Base-by-base conservation (phyloP, 2,329 filamentous ascomycete genomes). In the Fusarium siculi region DNA sequence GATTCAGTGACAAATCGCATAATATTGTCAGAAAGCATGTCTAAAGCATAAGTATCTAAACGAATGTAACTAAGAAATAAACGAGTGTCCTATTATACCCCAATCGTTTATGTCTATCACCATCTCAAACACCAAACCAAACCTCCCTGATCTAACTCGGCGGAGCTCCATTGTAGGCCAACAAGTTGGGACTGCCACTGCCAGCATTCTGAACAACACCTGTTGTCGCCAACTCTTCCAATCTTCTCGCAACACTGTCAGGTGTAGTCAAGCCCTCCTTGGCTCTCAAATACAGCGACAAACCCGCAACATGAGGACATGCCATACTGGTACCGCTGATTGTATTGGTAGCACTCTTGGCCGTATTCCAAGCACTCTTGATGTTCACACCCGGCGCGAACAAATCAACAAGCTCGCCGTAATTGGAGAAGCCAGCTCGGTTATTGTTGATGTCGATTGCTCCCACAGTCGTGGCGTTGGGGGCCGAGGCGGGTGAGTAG, bases 241-340 rank as follows among this genome's bases (percentile, higher is more conserved):
- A 83, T 47, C 83, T 80, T 34, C 76, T 43, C 37, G 80, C 82
- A 42, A 89, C 82, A 37, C 80, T 81, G 57, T 81, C 79, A 2
- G 88, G 85, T n/a, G 81, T 82, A 12, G 71, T 73, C 81, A 67
- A 87, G 77, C 36, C 44, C 50, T 77, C 74, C 32, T 64, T 71
- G 9, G 63, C 70, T 58, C 53, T 72, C 40, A 91, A 79, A 77
- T 91, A 91, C n/a, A 88, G 84, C 16, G 86, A 72, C n/a, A 92
- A 79, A 18, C 90, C 90, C 30, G 88, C 84, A 59, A 92, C 83
- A 76, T 91, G 89, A 1, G 90, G 90, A 7, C 85, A 82, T 5
- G 90, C 88, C 89, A 91, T 91, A 40, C 86, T 89, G 10, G 90
- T 92, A 39, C 90, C 90, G 19, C 84, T 87, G 75, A 90, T 84